These are phyloP conservation scores for Erodium moschatum DNA, from an alignment of 441 rosid genomes.

Conservation along the genomic window DNA sequence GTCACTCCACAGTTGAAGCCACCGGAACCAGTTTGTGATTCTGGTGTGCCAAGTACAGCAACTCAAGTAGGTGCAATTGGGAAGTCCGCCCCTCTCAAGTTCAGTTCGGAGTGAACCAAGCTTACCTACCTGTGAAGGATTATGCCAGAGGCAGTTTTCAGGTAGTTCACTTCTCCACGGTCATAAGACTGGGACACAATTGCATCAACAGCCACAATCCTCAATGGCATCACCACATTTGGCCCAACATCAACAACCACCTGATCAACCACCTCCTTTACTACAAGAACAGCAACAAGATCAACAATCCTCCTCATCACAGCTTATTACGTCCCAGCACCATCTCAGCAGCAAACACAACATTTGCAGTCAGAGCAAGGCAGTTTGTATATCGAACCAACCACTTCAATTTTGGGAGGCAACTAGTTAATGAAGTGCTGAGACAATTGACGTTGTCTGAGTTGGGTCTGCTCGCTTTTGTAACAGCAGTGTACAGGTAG, in stretches of 20 bases:
- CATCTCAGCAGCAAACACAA: conserved; percentile 39
- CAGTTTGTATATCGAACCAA: conserved; percentile 46
- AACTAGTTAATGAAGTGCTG: conserved; percentile 36
- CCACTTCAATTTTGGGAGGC: conserved; percentile 55
- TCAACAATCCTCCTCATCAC: conserved; percentile 43
- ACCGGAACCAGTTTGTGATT: conserved; percentile 37
- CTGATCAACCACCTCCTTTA: conserved; percentile 30
- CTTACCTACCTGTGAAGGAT: conserved; percentile 41
- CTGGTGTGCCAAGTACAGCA: conserved; percentile 35
- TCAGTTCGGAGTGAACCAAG: conserved; percentile 44
- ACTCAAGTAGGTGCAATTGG: conserved; percentile 37
- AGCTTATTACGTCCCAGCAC: conserved; percentile 34
- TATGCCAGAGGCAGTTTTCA: conserved; percentile 52
- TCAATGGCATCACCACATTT: conserved; percentile 26
- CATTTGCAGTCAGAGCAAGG: conserved; percentile 54
- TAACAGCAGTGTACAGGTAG: conserved; percentile 78
- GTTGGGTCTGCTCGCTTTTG: conserved; percentile 47
- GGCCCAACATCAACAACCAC: conserved; percentile 30
- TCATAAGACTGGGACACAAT: conserved; percentile 35
- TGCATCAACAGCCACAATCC: conserved; percentile 47
- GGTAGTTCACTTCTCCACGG: conserved; percentile 47
- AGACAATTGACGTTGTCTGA: conserved; percentile 36
- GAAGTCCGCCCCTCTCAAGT: conserved; percentile 32
- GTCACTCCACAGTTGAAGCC: conserved; percentile 43
- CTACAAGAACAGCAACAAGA: conserved; percentile 2